These are phyloP conservation scores for Aspergillus carbonarius DNA, from an alignment of 2,329 filamentous ascomycete species.

Conservation along the genomic window DNA sequence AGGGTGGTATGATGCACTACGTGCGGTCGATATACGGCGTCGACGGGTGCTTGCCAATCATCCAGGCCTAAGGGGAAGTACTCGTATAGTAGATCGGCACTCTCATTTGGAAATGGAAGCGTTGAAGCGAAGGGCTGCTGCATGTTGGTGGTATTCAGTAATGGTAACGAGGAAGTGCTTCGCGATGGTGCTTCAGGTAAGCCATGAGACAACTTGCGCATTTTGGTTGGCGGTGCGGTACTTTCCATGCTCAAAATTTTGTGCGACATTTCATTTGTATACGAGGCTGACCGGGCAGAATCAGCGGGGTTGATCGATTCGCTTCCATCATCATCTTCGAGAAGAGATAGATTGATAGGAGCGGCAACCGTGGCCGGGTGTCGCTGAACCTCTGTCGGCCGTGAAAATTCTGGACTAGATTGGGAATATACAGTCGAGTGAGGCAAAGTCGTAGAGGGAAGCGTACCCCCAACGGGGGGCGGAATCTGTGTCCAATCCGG, in stretches of 20 bases:
- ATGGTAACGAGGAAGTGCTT: conserved; percentile 33
- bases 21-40: conserved; percentile 86
- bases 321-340: conserved; percentile 57
- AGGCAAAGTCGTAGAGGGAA: conserved; percentile 21
- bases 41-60: conserved; percentile 87
- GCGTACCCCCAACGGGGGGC: conserved; percentile 21
- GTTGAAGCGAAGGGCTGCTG: conserved; percentile 58
- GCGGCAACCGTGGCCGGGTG: conserved; percentile 38
- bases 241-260: conserved; percentile 29
- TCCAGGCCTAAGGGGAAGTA: conserved; percentile 91
- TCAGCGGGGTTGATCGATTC: conserved; percentile 34
- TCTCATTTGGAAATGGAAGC: conserved; percentile 56
- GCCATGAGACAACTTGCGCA: conserved; percentile 38
- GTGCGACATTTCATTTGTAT: conserved; percentile 27
- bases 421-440: conserved; percentile 48
- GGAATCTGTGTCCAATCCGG: conserved; percentile 40
- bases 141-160: conserved; percentile 33
- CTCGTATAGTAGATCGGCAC: conserved; percentile 83
- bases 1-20: conserved; percentile 84
- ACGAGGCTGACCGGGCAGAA: conserved; percentile 20
- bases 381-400: conserved; percentile 40
- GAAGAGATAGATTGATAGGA: conserved; percentile 56
- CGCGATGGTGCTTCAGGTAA: conserved; percentile 30
- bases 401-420: conserved; percentile 54
- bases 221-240: conserved; percentile 38